Evolutionary conservation across 2,329 filamentous ascomycete genomes (phyloP), one percentile per base, ranked within the genome.

Genomic region (Amylocarpus encephaloides): DNA sequence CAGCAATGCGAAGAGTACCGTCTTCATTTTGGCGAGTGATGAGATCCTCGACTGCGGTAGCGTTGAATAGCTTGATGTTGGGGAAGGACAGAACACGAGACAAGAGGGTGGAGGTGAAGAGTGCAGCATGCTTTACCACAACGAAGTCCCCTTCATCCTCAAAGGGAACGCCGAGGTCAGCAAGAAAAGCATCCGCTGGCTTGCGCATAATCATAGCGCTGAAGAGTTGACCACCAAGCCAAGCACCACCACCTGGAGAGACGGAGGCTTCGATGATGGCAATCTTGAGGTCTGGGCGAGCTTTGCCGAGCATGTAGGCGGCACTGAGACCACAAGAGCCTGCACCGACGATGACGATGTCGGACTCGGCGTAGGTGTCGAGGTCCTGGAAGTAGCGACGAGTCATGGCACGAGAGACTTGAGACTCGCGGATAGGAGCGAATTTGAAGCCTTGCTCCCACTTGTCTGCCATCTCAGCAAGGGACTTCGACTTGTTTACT

Each of bases 61-160:
- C 90, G 67, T 96, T 96, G 82, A 95, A 96, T 55, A 96, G 82
- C 80, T 96, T 96, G 65, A 95, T 80, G 70, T 96, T 95, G 56
- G 88, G 86, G 73, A 94, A 87, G 52, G 79, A 71, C 46, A 96
- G 75, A 9, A 96, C 90, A 71, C 86, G 86, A 66, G 84, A 85
- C 62, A 96, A 73, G 52, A 96, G 75, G 22, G 90, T 95, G 53
- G 85, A 88, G 30, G 90, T 96, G 76, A 95, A 95, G 54, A 95
- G 79, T 0, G 90, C 63, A 40, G 91, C 90, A 70, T 95, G 90
- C 80, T 93, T 94, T 68, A 95, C 90, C 1, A 95, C 88, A 12
- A 96, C 89, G 60, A 86, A 93, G 71, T 86, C 79, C 46, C 86
- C 87, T 64, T 95, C 90, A 56, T 95, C 88, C 63, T 95, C 91